Evolutionary conservation across 2,329 filamentous ascomycete species (phyloP).

Genomic region (Sporothrix humicola): DNA sequence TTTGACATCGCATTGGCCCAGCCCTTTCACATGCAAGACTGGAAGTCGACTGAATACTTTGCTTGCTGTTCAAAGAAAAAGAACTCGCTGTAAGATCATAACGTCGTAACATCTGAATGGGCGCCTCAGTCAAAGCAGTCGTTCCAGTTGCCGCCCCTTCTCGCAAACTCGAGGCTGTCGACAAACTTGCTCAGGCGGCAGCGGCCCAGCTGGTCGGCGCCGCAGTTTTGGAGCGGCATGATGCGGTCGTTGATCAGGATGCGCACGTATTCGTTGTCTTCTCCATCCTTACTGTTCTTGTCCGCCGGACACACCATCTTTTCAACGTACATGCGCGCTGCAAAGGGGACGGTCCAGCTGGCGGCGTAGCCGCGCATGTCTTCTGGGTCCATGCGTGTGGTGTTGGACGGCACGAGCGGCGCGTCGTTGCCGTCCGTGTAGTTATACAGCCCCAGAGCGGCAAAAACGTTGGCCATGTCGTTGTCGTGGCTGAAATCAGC

Average conservation of each 20-base stretch:
- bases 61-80: no score
- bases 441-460: conserved; percentile 80
- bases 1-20: background rate
- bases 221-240: conserved; percentile 72
- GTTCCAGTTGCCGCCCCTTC: conserved; percentile 73
- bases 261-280: conserved; percentile 71
- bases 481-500: conserved; percentile 95
- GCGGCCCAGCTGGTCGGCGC: conserved; percentile 70
- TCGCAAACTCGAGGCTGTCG: conserved; percentile 75
- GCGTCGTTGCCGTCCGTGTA: no score
- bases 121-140: conserved; percentile 56
- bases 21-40: background rate
- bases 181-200: conserved; percentile 75
- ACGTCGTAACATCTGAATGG: background rate
- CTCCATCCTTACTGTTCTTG: background rate
- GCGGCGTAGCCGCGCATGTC: conserved; percentile 73
- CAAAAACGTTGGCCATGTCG: conserved; percentile 77
- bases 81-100: background rate
- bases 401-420: conserved; percentile 51
- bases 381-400: conserved; percentile 55
- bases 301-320: conserved; percentile 70
- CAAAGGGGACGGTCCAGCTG: conserved; percentile 83
- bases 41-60: background rate
- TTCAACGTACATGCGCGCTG: conserved; percentile 81
- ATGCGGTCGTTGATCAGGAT: conserved; percentile 86